Conservation (phyloP, 2,329 filamentous ascomycete species). For the Hortaea sp. region DNA sequence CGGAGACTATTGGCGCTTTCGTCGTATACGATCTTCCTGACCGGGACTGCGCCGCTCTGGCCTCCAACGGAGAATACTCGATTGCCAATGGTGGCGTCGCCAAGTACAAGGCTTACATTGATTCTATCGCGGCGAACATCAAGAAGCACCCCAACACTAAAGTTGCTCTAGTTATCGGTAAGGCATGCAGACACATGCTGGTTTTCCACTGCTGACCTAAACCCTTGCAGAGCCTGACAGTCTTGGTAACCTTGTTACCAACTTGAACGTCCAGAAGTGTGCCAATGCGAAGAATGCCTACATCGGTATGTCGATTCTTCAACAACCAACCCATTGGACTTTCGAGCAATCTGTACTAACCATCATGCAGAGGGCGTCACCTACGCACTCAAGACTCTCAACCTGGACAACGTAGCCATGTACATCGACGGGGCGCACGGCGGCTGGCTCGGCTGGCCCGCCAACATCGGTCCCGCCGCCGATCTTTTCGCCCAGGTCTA, state of each 20-base stretch:
- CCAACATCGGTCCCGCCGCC: constrained; percentile 46
- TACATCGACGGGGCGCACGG: constrained; percentile 56
- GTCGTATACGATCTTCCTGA: constrained; percentile 56
- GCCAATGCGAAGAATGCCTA: constrained; percentile 45
- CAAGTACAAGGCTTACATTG: constrained; percentile 46
- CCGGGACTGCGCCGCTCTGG: constrained; percentile 53
- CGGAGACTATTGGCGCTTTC: constrained; percentile 37
- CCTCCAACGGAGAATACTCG: constrained; percentile 52
- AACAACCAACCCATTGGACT: constrained; percentile 28
- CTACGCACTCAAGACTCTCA: constrained; percentile 47
- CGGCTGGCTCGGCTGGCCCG: constrained; percentile 55
- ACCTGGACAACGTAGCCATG: constrained; percentile 52
- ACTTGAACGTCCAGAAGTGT: constrained; percentile 45
- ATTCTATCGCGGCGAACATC: constrained; percentile 44
- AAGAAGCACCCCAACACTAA: constrained; percentile 43
- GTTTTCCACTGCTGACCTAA: constrained; percentile 5
- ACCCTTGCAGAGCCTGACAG: constrained; percentile 52
- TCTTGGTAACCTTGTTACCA: constrained; percentile 54
- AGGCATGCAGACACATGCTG: constrained; percentile 3
- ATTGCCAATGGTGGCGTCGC: constrained; percentile 43
- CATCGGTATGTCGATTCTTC: constrained; percentile 11
- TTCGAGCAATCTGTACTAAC: constrained; percentile 16
- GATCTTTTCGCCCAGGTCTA: constrained; percentile 39
- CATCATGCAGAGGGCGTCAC: constrained; percentile 13
- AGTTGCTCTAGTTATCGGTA: constrained; percentile 43